Evolutionary conservation across 768 basidiomycete genomes (phyloP).

Genomic region (Multifurca ochricompacta): DNA sequence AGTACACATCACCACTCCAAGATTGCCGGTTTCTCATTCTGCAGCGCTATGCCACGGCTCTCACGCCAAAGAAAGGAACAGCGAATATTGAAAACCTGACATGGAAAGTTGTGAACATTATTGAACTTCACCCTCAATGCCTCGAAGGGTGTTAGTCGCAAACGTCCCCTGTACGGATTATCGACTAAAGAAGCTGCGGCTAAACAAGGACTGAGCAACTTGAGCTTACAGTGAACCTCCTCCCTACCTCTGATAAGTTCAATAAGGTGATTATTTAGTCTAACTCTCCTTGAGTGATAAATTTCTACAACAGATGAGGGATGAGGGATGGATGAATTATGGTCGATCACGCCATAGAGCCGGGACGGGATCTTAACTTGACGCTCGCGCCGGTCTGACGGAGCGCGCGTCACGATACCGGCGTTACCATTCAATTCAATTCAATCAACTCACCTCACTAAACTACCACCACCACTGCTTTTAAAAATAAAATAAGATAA

Average conservation of each 20-base stretch:
- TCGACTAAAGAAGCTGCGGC: conserved; percentile 31
- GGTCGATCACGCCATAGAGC: conserved; percentile 5
- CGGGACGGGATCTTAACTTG: conserved; percentile 2
- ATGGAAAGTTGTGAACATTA: not conserved
- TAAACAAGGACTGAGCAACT: conserved; percentile 21
- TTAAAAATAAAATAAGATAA: too few relatives aligned
- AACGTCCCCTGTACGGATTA: conserved; percentile 29
- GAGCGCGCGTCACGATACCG: not conserved
- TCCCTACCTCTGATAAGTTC: not conserved
- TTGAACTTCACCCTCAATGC: not conserved
- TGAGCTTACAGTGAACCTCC: conserved; percentile 14
- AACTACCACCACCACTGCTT: too few relatives aligned
- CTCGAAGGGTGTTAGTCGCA: not conserved
- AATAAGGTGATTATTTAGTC: too few relatives aligned
- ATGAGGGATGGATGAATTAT: not conserved
- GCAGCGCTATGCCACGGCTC: not conserved
- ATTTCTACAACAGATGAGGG: too few relatives aligned
- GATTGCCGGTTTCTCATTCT: not conserved
- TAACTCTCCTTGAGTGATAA: too few relatives aligned
- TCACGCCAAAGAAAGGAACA: not conserved
- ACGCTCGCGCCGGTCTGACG: conserved; percentile 9
- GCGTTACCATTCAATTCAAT: too few relatives aligned
- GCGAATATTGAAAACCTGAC: not conserved
- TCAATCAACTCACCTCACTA: too few relatives aligned
- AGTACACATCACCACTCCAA: not conserved